Evolutionary conservation across 805 yeast genomes (phyloP), one percentile per base, ranked within the genome.

Genomic region (Saccharomycopsis lassenensis): DNA sequence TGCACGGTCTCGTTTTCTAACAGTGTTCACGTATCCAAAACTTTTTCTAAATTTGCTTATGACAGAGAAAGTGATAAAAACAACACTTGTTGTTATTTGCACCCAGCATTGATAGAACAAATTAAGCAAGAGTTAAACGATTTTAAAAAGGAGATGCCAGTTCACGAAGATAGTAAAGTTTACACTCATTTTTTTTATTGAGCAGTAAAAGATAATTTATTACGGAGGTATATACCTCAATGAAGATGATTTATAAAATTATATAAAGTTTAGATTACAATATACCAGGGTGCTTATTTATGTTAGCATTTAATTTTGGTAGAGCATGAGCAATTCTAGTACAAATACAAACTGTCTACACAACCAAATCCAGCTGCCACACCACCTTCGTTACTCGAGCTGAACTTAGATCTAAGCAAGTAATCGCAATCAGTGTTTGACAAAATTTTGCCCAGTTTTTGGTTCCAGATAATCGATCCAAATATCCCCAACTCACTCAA

Each of bases 361-460:
- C 96, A 86, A 5, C 97, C 99, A 58, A 83, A 89, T 1, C 99
- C 99, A 11, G 98, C 98, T 16, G 97, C 97, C 23, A 91, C 96
- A 26, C 99, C 99, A 25, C 98, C 98, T 62, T 91, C 99, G 57
- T 91, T 77, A 36, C 94, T 80, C 3, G 79, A 62, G 46, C 83
- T 79, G 39, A 86, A 74, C 56, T 91, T 91, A 1, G 95, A 81
- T 59, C 98, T 74, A 48, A 91, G 62, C 46, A 91, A 64, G 74
- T 83, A 84, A 4, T 96, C 97, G 1, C 86, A 74, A 44, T 70
- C 70, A 27, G 72, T 71, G 55, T 91, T 91, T 37, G 61, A 52
- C 25, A 71, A 49, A 7, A 80, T 60, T 24, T 69, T 62, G 2
- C 81, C 78, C 1, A 67, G 54, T 7, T 63, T 52, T 43, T 75